A percentile compares a stretch with the other conserved stretches of the same genome.
Conservation (phyloP, 345 rosid genomes). For the Citrus cavaleriei region DNA sequence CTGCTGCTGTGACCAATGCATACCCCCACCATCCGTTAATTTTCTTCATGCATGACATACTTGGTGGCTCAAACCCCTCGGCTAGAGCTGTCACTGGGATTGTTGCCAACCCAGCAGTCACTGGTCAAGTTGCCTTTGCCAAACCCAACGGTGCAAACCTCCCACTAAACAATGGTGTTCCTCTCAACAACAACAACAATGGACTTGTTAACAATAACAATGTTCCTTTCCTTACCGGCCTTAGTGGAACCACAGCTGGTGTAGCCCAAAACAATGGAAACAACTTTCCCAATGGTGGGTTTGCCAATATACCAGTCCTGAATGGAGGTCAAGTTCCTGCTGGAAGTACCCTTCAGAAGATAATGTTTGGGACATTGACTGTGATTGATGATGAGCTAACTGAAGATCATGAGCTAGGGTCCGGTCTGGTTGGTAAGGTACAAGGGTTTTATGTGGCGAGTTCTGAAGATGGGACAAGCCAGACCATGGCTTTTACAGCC, state of each 20-base stretch:
- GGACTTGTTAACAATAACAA: slow-evolving; percentile 80
- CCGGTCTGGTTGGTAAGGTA: slow-evolving; percentile 71
- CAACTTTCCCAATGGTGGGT: slow-evolving; percentile 31
- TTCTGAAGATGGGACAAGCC: slow-evolving; percentile 72
- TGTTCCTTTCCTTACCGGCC: slow-evolving; percentile 75
- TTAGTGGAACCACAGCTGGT: slow-evolving; percentile 55
- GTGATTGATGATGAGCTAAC: slow-evolving; percentile 83
- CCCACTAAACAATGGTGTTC: slow-evolving; percentile 60
- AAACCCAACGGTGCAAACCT: slow-evolving; percentile 82
- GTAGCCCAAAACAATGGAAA: slow-evolving; percentile 49
- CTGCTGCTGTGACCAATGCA: slow-evolving; percentile 6
- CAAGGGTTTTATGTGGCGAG: slow-evolving; percentile 85
- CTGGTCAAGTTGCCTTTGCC: slow-evolving; percentile 78
- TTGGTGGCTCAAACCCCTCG: slow-evolving; percentile 70
- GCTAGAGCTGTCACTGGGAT: slow-evolving; percentile 76
- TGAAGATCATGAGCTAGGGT: slow-evolving; percentile 61
- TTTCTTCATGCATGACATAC: slow-evolving; percentile 83
- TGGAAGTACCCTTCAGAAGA: slow-evolving; percentile 49
- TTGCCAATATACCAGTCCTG: slow-evolving; percentile 33
- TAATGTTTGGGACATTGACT: slow-evolving; percentile 84
- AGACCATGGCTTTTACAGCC: slow-evolving; percentile 72
- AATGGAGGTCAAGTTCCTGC: slow-evolving; percentile 54
- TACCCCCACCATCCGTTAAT: slow-evolving; percentile 32
- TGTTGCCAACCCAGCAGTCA: slow-evolving; percentile 59
- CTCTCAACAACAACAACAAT: slow-evolving; percentile 54